Evolutionary conservation across 768 basidiomycete genomes (phyloP), one percentile per base, ranked within the genome.

Genomic region (Ramaria rubella): DNA sequence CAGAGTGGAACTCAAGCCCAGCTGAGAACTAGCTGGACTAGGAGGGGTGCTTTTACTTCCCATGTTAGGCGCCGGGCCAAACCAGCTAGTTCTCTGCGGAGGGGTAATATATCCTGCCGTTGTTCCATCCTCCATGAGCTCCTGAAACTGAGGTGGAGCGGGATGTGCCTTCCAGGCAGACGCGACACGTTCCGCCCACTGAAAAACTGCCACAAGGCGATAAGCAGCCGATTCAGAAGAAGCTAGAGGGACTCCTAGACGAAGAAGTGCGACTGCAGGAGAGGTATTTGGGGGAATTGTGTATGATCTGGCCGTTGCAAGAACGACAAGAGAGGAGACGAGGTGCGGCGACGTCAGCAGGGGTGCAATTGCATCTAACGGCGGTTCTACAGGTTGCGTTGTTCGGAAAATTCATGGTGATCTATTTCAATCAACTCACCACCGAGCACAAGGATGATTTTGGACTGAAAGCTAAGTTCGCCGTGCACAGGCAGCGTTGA

Each of bases 181-280:
- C 4, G 68, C 67, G 6, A 74, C 63, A 4, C 69, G 72, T 57
- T 74, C 72, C 1, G 73, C 74, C 70, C 73, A 73, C n/a, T 71
- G 72, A 11, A 75, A 62, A 1, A 69, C 62, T 40, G 67, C 65
- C 8, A 70, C 71, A 45, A 75, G 64, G 23, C 71, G 72, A 3
- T 73, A 69, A 19, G 70, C 69, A 12, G 62, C 61, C 29, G 65
- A 65, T 53, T 72, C 70, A 8, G 52, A 53, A 30, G 69, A 59
- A 8, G 64, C 67, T 2, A 75, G 59, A 1, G 73, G 73, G 6
- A 63, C 50, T 1, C 61, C 60, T 8, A 75, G 65, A 7, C 63
- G 68, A n/a, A 74, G 64, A 36, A 72, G 59, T 55, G 70, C 70
- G 11, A 75, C 63, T 4, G 69, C 61, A 0, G 74, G 69, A 4